A percentile compares a stretch with the other conserved stretches of the same genome.
These are phyloP conservation scores for Penicillium goetzii DNA, from an alignment of 495 filamentous ascomycete species.

Conservation along the genomic window DNA sequence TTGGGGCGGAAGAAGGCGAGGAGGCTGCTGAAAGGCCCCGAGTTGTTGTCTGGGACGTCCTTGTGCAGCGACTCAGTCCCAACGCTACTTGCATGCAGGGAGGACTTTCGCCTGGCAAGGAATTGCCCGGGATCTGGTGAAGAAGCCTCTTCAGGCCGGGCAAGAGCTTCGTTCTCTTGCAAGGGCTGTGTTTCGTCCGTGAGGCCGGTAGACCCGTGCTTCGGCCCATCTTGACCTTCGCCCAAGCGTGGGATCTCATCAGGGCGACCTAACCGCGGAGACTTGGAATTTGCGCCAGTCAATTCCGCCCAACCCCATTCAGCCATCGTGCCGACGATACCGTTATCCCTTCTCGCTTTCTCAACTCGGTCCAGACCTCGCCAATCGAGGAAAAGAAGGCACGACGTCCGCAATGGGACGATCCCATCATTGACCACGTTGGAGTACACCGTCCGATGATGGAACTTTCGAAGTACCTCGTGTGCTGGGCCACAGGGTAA, in stretches of 20 bases:
- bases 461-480: slow-evolving; percentile 79
- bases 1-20: slow-evolving; percentile 66
- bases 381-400: slow-evolving; percentile 96
- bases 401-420: slow-evolving; percentile 91
- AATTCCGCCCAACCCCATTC: slow-evolving; percentile 95
- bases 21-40: slow-evolving; percentile 59
- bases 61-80: slow-evolving; percentile 17
- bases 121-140: slow-evolving; percentile 33
- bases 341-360: slow-evolving; percentile 90
- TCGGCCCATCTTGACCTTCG: slow-evolving; percentile 29
- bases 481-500: slow-evolving; percentile 93
- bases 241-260: slow-evolving; percentile 31
- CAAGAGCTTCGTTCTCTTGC: slow-evolving; percentile 9
- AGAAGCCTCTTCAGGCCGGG: slow-evolving; percentile 3
- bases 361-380: slow-evolving; percentile 89
- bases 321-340: slow-evolving; percentile 86
- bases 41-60: slow-evolving; percentile 20
- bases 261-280: slow-evolving; percentile 43
- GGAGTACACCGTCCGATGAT: slow-evolving; percentile 91
- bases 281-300: slow-evolving; percentile 75
- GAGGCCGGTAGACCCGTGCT: neutral
- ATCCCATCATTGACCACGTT: slow-evolving; percentile 99
- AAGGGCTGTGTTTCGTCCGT: neutral
- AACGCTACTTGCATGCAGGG: slow-evolving; percentile 10
- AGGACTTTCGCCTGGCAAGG: slow-evolving; percentile 15